Conservation (phyloP, 331 rosid species). For the Rosa hybrid region DNA sequence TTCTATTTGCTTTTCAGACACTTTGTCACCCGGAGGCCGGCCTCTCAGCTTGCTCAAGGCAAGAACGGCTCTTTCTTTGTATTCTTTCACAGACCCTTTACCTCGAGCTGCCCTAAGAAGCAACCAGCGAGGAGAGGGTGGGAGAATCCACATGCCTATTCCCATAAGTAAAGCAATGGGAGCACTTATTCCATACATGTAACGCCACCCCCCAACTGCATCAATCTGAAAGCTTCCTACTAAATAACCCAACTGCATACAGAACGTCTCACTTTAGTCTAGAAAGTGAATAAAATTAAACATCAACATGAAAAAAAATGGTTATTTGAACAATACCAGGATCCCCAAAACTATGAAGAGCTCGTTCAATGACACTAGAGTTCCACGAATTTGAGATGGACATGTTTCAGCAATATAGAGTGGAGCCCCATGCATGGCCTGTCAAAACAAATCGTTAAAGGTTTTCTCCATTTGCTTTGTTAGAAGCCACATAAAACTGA, state of each 20-base stretch:
- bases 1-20: slow-evolving; percentile 81
- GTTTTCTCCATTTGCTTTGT: neutral
- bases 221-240: slow-evolving; percentile 85
- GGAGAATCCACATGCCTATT: slow-evolving; percentile 80
- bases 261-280: slow-evolving; percentile 27
- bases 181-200: slow-evolving; percentile 86
- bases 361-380: slow-evolving; percentile 89
- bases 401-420: slow-evolving; percentile 95
- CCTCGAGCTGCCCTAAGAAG: slow-evolving; percentile 97
- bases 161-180: slow-evolving; percentile 85
- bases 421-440: slow-evolving; percentile 99
- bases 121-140: slow-evolving; percentile 92
- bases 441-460: slow-evolving; percentile 27
- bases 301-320: neutral
- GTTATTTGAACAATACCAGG: slow-evolving; percentile 52
- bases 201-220: slow-evolving; percentile 87
- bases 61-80: slow-evolving; percentile 64
- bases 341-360: slow-evolving; percentile 96
- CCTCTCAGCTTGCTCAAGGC: slow-evolving; percentile 82
- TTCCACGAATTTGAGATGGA: slow-evolving; percentile 93
- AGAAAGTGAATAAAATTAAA: slow-evolving; percentile 19
- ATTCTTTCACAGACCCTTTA: slow-evolving; percentile 65
- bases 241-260: slow-evolving; percentile 80
- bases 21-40: slow-evolving; percentile 68
- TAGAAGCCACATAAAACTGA: neutral